phyloP scores from a whole-genome alignment of 2,329 filamentous ascomycete species.

The Trichophaea hybrida region DNA sequence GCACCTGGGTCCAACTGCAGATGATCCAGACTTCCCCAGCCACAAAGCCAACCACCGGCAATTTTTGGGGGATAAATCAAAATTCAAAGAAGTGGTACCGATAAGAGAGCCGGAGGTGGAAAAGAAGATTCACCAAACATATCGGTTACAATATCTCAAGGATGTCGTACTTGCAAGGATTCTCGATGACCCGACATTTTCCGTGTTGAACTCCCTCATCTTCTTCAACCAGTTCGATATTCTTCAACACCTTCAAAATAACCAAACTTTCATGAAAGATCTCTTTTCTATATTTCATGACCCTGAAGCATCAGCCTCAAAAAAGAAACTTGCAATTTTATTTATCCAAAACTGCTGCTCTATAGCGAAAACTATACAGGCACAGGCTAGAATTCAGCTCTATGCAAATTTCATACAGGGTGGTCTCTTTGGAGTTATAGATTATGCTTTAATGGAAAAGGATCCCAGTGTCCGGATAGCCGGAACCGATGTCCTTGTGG shows the following conservation, averaged over 20 bases:
- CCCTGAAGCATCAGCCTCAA: constrained; percentile 28
- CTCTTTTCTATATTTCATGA: constrained; percentile 67
- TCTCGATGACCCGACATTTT: constrained; percentile 93
- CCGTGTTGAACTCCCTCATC: constrained; percentile 90
- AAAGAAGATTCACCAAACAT: constrained; percentile 90
- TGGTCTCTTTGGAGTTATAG: constrained; percentile 77
- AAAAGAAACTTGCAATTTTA: constrained; percentile 84
- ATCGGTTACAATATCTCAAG: constrained; percentile 89
- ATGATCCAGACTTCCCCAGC: constrained; percentile 92
- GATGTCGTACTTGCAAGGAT: constrained; percentile 96
- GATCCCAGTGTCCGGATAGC: constrained; percentile 79
- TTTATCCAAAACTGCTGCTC: constrained; percentile 95
- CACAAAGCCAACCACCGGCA: constrained; percentile 96
- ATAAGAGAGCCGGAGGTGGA: constrained; percentile 72
- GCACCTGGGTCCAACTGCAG: constrained; percentile 32
- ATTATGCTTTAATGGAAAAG: constrained; percentile 72
- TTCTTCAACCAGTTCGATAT: constrained; percentile 99
- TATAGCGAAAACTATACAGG: constrained; percentile 88
- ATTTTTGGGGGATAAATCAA: constrained; percentile 74
- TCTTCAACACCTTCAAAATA: constrained; percentile 81
- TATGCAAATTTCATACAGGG: constrained; percentile 83
- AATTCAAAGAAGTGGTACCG: constrained; percentile 90
- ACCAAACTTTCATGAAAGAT: constrained; percentile 62
- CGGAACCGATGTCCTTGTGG: constrained; percentile 83
- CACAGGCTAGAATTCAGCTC: constrained; percentile 60